Conservation (phyloP, 495 filamentous ascomycete species). For the Annulohypoxylon stygium region DNA sequence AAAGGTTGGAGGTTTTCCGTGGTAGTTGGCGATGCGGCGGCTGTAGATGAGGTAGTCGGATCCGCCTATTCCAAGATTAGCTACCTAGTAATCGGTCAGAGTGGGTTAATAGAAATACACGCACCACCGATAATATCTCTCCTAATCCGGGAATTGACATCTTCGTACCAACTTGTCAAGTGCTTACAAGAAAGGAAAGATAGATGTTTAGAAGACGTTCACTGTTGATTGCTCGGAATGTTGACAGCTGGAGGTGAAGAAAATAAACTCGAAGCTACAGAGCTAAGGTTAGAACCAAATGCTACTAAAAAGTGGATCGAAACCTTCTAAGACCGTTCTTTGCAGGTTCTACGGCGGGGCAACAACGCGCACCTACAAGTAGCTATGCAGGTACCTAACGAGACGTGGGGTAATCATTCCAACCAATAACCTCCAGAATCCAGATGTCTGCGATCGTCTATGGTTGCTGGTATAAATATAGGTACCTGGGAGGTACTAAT, state of each 20-base stretch:
- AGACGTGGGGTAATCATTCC: slow-evolving; percentile 31
- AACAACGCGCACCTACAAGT: slow-evolving; percentile 22
- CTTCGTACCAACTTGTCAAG: slow-evolving; percentile 8
- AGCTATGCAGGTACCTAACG: slow-evolving; percentile 37
- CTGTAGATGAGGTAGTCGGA: slow-evolving; percentile 43
- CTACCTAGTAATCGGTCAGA: slow-evolving; percentile 4
- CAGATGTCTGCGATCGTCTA: no score
- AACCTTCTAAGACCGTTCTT: slow-evolving; percentile 6
- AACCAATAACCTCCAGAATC: slow-evolving; percentile 12
- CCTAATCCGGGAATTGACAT: slow-evolving; percentile 68
- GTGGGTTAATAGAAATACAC: slow-evolving; percentile 11
- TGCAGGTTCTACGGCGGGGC: slow-evolving; percentile 30
- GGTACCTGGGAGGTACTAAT: no score
- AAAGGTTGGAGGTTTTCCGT: slow-evolving; percentile 58
- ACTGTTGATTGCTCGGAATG: background rate
- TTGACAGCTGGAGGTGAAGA: background rate
- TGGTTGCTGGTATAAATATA: no score
- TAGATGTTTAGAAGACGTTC: background rate
- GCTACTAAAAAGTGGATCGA: slow-evolving; percentile 24
- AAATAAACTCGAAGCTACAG: slow-evolving; percentile 13
- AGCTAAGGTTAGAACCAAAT: slow-evolving; percentile 23
- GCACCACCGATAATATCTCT: slow-evolving; percentile 60
- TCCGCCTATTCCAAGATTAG: slow-evolving; percentile 42
- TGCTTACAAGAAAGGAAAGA: background rate
- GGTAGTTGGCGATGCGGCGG: slow-evolving; percentile 41